Evolutionary conservation across 257 asterid species (phyloP).

Genomic region (Verbena officinalis): DNA sequence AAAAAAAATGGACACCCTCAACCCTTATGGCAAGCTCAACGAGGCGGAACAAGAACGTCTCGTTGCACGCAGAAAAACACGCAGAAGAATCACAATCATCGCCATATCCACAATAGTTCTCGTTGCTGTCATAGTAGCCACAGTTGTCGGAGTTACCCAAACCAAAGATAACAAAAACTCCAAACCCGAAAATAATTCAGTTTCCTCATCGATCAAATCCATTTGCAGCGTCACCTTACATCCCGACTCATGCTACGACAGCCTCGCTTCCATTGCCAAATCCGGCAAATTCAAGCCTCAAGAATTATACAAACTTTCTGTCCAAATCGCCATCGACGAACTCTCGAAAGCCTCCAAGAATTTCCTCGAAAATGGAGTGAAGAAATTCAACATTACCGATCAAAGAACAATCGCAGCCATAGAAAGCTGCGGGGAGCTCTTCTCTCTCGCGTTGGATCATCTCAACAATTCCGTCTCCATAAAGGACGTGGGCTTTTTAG

Average conservation of each 20-base stretch:
- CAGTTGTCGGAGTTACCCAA: constrained; percentile 54
- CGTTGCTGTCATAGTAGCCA: constrained; percentile 51
- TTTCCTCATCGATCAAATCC: constrained; percentile 42
- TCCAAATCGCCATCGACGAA: constrained; percentile 53
- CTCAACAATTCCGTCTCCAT: constrained; percentile 56
- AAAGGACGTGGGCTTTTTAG: constrained; percentile 23
- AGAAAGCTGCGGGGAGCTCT: constrained; percentile 53
- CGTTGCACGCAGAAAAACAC: constrained; percentile 50
- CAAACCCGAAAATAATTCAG: background rate
- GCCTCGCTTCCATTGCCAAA: constrained; percentile 43
- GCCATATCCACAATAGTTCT: constrained; percentile 54
- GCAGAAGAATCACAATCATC: constrained; percentile 54
- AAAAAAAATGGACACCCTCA: constrained; percentile 41
- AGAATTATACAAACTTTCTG: constrained; percentile 46
- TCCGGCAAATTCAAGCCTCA: constrained; percentile 46
- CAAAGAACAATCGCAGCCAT: constrained; percentile 40
- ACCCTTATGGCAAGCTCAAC: constrained; percentile 56
- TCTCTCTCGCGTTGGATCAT: constrained; percentile 57
- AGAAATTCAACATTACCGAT: constrained; percentile 44
- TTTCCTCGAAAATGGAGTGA: constrained; percentile 30
- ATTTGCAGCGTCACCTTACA: constrained; percentile 47
- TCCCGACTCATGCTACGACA: constrained; percentile 60
- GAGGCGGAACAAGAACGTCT: constrained; percentile 66
- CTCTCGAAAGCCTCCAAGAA: constrained; percentile 46
- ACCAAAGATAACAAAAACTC: constrained; percentile 30